A percentile compares a stretch with the other conserved stretches of the same genome.
phyloP scores from a whole-genome alignment of 495 filamentous ascomycete species.

The Neurospora pannonica region DNA sequence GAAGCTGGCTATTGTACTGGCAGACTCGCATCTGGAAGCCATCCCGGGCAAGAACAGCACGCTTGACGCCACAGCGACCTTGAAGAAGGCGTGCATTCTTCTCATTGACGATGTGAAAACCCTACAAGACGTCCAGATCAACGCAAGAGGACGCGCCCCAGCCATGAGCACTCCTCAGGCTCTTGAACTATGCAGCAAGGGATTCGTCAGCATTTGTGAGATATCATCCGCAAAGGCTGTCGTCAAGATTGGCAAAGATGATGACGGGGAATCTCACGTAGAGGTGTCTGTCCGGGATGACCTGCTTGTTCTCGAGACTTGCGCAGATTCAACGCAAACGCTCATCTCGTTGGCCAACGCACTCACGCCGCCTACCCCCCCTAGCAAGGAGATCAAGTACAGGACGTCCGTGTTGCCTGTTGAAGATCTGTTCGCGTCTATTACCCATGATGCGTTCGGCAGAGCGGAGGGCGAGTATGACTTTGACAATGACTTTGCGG shows the following conservation, averaged over 20 bases:
- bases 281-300: slow-evolving; percentile 78
- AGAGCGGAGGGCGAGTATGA: slow-evolving; percentile 45
- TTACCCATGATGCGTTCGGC: slow-evolving; percentile 75
- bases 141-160: slow-evolving; percentile 38
- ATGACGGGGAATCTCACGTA: slow-evolving; percentile 51
- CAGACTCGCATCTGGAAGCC: slow-evolving; percentile 60
- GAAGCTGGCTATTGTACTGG: slow-evolving; percentile 68
- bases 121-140: slow-evolving; percentile 29
- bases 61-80: slow-evolving; percentile 50
- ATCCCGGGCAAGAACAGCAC: slow-evolving; percentile 50
- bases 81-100: slow-evolving; percentile 73
- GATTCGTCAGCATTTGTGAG: slow-evolving; percentile 75
- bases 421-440: slow-evolving; percentile 78
- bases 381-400: slow-evolving; percentile 74
- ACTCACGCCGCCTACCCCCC: slow-evolving; percentile 71
- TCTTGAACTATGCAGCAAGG: slow-evolving; percentile 52
- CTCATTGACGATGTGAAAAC: slow-evolving; percentile 58
- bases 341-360: slow-evolving; percentile 72
- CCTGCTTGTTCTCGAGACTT: slow-evolving; percentile 83
- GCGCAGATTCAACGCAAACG: slow-evolving; percentile 94
- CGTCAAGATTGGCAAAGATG: slow-evolving; percentile 42
- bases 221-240: slow-evolving; percentile 68
- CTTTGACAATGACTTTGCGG: slow-evolving; percentile 45
- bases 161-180: slow-evolving; percentile 44
- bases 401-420: slow-evolving; percentile 78